Evolutionary conservation across 169 alveolate genomes (phyloP).

Genomic region (Babesia ovata): DNA sequence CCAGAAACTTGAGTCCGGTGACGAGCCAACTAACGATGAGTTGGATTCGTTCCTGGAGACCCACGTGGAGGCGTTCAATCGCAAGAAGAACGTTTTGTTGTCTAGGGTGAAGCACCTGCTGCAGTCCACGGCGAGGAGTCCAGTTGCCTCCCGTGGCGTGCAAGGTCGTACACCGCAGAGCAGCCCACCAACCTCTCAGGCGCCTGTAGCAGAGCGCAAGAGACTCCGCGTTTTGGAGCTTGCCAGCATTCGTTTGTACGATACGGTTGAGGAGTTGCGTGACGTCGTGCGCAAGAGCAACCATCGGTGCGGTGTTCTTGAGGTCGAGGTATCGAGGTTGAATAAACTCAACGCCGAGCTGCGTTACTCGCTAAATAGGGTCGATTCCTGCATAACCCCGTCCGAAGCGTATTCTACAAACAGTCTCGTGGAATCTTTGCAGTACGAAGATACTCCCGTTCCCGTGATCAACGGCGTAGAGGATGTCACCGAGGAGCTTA

Average conservation of each 20-base stretch:
- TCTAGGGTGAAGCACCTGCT: slow-evolving; percentile 7
- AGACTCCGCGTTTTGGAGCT: slow-evolving; percentile 12
- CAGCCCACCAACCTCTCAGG: not conserved
- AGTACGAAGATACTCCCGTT: not conserved
- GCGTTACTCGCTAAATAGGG: slow-evolving; percentile 9
- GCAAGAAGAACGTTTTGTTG: slow-evolving; percentile 27
- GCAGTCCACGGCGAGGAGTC: not conserved
- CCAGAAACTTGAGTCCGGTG: not conserved
- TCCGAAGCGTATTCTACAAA: not conserved
- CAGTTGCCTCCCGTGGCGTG: not conserved
- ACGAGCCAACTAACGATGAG: too few relatives aligned
- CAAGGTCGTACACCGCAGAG: not conserved
- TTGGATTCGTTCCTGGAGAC: not conserved
- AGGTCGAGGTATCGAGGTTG: slow-evolving; percentile 26
- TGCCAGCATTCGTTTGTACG: slow-evolving; percentile 6
- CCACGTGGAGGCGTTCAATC: slow-evolving; percentile 42
- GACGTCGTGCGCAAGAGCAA: not conserved
- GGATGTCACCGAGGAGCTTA: slow-evolving; percentile 57
- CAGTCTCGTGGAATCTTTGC: not conserved
- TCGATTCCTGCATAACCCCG: not conserved
- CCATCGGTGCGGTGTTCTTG: not conserved
- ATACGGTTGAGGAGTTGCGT: slow-evolving; percentile 5
- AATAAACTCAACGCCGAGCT: slow-evolving; percentile 11
- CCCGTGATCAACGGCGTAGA: slow-evolving; percentile 16
- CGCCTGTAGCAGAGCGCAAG: not conserved